A percentile compares a stretch with the other conserved stretches of the same genome.
Conservation (phyloP, 306 rosid species). For the Cucumis hystrix region DNA sequence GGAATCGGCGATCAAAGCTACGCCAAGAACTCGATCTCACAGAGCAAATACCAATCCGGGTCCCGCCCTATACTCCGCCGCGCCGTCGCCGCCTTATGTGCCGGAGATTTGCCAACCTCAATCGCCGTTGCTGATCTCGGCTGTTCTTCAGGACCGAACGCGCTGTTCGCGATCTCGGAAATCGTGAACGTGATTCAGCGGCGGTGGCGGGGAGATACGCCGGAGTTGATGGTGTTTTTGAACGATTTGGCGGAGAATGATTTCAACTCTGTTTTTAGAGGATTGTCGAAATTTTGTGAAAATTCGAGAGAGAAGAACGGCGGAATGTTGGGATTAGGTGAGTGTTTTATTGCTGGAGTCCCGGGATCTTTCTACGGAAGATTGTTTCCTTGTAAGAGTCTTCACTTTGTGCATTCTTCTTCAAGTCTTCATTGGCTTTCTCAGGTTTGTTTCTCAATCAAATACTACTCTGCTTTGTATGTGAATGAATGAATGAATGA, state of each 20-base stretch:
- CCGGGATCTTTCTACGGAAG: conserved; percentile 43
- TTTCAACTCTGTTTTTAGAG: conserved; percentile 26
- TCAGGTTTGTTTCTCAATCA: neutral
- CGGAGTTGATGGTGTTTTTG: conserved; percentile 19
- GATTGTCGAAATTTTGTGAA: conserved; percentile 17
- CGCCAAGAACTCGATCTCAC: neutral
- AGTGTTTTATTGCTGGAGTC: conserved; percentile 24
- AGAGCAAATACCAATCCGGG: neutral
- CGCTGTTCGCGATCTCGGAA: neutral
- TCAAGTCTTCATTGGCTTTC: conserved; percentile 31
- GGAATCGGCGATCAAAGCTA: conserved; percentile 3
- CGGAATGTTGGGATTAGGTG: neutral
- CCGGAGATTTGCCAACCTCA: neutral
- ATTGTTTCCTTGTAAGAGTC: conserved; percentile 22
- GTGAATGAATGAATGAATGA: neutral
- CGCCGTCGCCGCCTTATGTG: neutral
- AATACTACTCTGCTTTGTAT: neutral
- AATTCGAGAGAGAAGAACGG: neutral
- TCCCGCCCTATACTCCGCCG: neutral
- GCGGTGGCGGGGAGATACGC: neutral
- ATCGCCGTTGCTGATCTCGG: conserved; percentile 13
- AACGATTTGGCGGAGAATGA: conserved; percentile 43
- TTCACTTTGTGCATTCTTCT: conserved; percentile 34
- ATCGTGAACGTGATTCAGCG: conserved; percentile 7
- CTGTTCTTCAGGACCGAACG: conserved; percentile 11